A percentile compares a stretch with the other conserved stretches of the same genome.
phyloP scores from a whole-genome alignment of 306 rosid species.

The Cicer pinnatifidum region DNA sequence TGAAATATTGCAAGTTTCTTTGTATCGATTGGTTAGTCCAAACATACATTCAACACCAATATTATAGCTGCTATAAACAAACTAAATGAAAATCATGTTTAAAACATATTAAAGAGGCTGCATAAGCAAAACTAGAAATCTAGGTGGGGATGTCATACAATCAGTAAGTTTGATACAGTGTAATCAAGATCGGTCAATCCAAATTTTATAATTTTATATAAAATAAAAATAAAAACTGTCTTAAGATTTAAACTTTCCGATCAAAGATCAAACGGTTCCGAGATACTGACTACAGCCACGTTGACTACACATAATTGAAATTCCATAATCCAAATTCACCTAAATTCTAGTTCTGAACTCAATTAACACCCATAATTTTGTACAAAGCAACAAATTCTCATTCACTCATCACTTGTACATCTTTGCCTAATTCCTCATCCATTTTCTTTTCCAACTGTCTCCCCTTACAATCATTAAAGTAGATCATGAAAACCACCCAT shows the following conservation, averaged over 20 bases:
- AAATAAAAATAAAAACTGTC: no score
- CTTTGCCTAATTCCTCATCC: slow-evolving; percentile 49
- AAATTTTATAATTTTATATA: no score
- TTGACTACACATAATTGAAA: no score
- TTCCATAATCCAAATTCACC: no score
- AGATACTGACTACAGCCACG: no score
- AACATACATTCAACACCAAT: neutral
- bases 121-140: neutral
- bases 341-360: slow-evolving; percentile 1
- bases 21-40: neutral
- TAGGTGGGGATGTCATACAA: no score
- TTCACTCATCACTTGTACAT: slow-evolving; percentile 24
- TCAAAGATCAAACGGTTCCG: no score
- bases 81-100: neutral
- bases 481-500: slow-evolving; percentile 60
- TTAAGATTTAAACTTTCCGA: no score
- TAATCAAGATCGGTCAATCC: no score
- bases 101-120: neutral
- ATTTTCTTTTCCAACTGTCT: slow-evolving; percentile 46
- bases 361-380: neutral
- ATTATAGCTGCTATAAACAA: neutral
- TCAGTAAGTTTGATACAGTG: no score
- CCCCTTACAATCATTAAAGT: slow-evolving; percentile 56
- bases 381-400: slow-evolving; percentile 4
- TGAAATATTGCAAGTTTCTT: slow-evolving; percentile 21